Base-by-base conservation (phyloP, 2,329 filamentous ascomycete species). In the Aspergillus versicolor region DNA sequence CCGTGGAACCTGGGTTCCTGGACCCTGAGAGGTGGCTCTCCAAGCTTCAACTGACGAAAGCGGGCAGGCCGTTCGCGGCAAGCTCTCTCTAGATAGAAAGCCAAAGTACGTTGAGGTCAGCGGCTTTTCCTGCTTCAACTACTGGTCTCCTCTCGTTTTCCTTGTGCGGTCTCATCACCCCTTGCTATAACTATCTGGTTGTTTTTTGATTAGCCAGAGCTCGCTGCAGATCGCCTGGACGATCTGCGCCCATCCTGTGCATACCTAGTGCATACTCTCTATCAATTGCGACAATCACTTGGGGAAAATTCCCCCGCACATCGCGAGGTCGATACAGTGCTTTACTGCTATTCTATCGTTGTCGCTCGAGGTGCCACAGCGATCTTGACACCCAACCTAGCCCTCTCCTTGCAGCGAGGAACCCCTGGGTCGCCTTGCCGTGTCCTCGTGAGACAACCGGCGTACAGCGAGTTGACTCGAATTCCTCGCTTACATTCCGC, bases 31-130 rank as follows among this genome's bases (percentile, higher is more conserved):
- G 21, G 43, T 45, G 42, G 51, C 27, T 42, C 51, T 24, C 42
- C 13, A 19, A 40, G 6, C 22, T 24, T 34, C 17, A 38, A 32
- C 19, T 17, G 53, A 44, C 53, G 53, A 19, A 55, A 55, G 48
- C 46, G 53, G 52, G 21, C 17, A 15, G 48, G 19, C 52, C 52
- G 53, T 55, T 55, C 53, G 27, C 53, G 53, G 53, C 44, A 55
- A 34, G 52, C 44, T 48, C 37, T 41, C n/a, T 47, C 45, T 3
- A 19, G 27, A 27, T 46, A 32, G 19, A 34, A 37, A 22, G 11
- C 27, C 27, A 21, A 44, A 43, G 15, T 17, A 9, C 30, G 1
- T n/a, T 24, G 15, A 13, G n/a, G 22, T 12, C 38, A 37, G 37
- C 22, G 12, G 34, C 24, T 43, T 32, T 49, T 54, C 44, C 34